These are phyloP conservation scores for Amoebophrya sp. DNA, from an alignment of 169 alveolate species.

Conservation along the genomic window DNA sequence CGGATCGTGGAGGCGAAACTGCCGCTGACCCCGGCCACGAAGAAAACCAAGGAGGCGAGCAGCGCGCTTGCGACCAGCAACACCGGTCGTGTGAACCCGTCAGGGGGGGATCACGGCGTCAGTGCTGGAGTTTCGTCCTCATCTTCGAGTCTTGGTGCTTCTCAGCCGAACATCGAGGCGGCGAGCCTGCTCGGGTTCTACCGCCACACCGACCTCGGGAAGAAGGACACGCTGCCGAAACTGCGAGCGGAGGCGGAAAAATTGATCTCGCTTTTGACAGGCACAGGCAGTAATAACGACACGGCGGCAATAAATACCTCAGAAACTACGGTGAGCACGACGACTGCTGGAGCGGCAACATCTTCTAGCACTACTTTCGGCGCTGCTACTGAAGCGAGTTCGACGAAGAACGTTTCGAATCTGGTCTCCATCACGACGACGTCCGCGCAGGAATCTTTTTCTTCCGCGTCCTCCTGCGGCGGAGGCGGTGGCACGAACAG, in stretches of 20 bases:
- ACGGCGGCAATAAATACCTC: too few relatives aligned
- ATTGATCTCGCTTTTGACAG: neutral
- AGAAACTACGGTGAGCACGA: too few relatives aligned
- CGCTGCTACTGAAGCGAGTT: too few relatives aligned
- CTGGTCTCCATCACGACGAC: too few relatives aligned
- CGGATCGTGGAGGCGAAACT: neutral
- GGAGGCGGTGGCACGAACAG: too few relatives aligned
- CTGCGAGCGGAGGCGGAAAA: neutral
- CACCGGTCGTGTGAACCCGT: neutral
- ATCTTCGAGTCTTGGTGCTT: neutral
- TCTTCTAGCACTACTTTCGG: too few relatives aligned
- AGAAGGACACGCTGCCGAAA: neutral
- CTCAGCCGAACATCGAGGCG: neutral
- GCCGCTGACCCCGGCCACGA: neutral
- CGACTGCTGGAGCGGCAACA: too few relatives aligned
- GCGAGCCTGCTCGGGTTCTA: neutral
- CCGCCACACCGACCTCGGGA: neutral
- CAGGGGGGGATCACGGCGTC: neutral
- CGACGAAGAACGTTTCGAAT: too few relatives aligned
- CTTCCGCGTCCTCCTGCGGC: too few relatives aligned
- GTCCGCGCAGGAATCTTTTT: too few relatives aligned
- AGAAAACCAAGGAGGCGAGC: neutral
- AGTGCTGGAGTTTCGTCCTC: neutral
- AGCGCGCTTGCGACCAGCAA: neutral
- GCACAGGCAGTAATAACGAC: too few relatives aligned